phyloP scores from a whole-genome alignment of 257 asterid genomes.

The Nicotiana undulata region DNA sequence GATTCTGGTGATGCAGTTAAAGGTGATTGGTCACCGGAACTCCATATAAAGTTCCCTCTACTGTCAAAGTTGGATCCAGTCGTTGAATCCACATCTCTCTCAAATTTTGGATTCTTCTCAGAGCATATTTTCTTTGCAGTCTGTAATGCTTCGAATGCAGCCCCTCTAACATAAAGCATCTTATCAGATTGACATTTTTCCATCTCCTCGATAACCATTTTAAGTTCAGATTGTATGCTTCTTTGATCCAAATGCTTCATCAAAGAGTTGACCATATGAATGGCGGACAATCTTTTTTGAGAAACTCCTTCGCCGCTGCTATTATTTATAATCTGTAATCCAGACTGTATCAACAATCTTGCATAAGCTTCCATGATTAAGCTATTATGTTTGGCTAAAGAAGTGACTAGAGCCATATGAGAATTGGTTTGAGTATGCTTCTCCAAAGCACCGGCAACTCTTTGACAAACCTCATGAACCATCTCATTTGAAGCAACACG shows the following conservation, averaged over 20 bases:
- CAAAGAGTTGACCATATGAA: conserved; percentile 80
- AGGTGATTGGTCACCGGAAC: conserved; percentile 50
- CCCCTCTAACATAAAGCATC: conserved; percentile 77
- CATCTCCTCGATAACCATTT: conserved; percentile 63
- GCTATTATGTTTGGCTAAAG: conserved; percentile 79
- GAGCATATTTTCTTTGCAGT: conserved; percentile 52
- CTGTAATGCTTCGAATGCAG: conserved; percentile 87
- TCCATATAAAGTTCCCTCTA: conserved; percentile 28
- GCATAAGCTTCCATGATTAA: conserved; percentile 86
- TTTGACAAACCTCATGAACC: conserved; percentile 90
- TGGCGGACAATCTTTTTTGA: conserved; percentile 74
- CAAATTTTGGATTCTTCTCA: conserved; percentile 42
- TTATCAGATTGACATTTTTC: conserved; percentile 73
- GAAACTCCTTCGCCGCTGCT: conserved; percentile 59
- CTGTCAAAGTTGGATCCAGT: conserved; percentile 44
- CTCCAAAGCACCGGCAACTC: conserved; percentile 79
- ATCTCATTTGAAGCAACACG: conserved; percentile 70
- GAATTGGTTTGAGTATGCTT: conserved; percentile 68
- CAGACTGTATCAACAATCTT: conserved; percentile 58
- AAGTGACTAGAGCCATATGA: conserved; percentile 72
- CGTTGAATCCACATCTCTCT: conserved; percentile 36
- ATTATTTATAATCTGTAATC: conserved; percentile 46
- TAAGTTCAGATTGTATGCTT: conserved; percentile 65
- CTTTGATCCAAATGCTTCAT: conserved; percentile 75
- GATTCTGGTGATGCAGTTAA: conserved; percentile 75